Base-by-base conservation (phyloP, 2,329 filamentous ascomycete species). In the Fonsecaea monophora region DNA sequence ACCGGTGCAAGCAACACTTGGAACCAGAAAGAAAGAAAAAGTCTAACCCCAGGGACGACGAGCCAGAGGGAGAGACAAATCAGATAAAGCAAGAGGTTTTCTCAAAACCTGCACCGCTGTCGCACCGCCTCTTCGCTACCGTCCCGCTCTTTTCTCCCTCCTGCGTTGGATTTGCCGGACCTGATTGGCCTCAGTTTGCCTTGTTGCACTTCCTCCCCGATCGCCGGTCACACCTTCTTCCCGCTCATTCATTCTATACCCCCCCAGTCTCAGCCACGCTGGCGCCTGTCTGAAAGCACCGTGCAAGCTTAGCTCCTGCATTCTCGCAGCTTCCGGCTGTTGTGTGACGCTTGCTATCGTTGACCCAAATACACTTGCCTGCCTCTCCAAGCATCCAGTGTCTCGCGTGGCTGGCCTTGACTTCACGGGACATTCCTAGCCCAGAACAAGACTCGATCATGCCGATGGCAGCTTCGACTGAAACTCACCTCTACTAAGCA, bases 401-500 rank as follows among this genome's bases (percentile, higher is more conserved):
- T 30, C 54, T 63, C 59, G 54, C 45, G 60, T 68, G 66, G 64
- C 62, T 67, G 66, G 63, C 45, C 64, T 66, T 40, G 57, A 50
- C 60, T 54, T 60, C 58, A 62, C 56, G 66, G 60, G 60, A 58
- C 58, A 59, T 65, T 69, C 59, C 65, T 69, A 54, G 59, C 18
- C 48, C 48, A 53, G 64, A 69, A 58, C 34, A 53, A 57, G 50
- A 61, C 42, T 66, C 53, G 69, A 71, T 25, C 53, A 67, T 67
- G 69, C 69, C 64, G 67, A 71, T 60, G 57, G 62, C 67, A 58
- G 60, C 50, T 42, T 69, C 67, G 56, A 68, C 62, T 65, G 45
- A 54, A 48, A 48, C 60, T 60, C 65, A 60, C 25, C 40, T 70
- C 69, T 65, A 62, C 61, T 67, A 62, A 68, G 57, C 40, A 67